Evolutionary conservation across 1,139 yeast species (phyloP), one percentile per base, ranked within the genome.

Genomic region (Spencermartinsiella ligniputridi): DNA sequence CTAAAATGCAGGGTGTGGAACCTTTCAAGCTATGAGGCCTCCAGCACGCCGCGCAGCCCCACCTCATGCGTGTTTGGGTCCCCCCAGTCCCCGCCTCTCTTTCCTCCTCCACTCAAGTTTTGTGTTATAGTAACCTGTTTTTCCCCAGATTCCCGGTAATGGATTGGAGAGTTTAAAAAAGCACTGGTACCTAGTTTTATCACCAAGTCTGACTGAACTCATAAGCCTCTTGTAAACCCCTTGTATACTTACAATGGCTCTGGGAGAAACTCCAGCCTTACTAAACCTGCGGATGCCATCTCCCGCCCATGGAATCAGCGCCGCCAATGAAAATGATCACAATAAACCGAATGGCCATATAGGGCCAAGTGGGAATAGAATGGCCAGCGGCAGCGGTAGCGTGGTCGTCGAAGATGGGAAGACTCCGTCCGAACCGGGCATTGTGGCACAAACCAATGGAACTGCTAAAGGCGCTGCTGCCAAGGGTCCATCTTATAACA

Each of bases 401-500:
- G 42, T 32, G 9, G 32, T 15, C 8, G 18, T 38, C 16, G 34
- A 33, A 3, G 20, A 15, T 19, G 22, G 24, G 13, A 40, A 25
- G 16, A 17, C 8, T 18, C 13, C 11, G 22, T n/a, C 11, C 21
- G 32, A 2, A n/a, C 24, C 12, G 13, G 22, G 3, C 11, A 20
- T 6, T n/a, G 32, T n/a, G 15, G 15, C 12, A 27, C 15, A 15
- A 15, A 8, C n/a, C 5, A 27, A 27, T 27, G 32, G 32, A 6
- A 27, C 32, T 6, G 32, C 32, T 5, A n/a, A n/a, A 15, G 15
- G 41, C 17, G 40, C 43, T 22, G 25, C 25, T 6, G 11, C 25
- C 25, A 27, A 27, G 32, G n/a, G 41, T 17, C 38, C 43, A 9
- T 37, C 48, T 42, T 55, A 53, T 41, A 56, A 56, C 35, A 52